Base-by-base conservation (phyloP, 2,329 filamentous ascomycete genomes). In the Salinomyces thailandicus region DNA sequence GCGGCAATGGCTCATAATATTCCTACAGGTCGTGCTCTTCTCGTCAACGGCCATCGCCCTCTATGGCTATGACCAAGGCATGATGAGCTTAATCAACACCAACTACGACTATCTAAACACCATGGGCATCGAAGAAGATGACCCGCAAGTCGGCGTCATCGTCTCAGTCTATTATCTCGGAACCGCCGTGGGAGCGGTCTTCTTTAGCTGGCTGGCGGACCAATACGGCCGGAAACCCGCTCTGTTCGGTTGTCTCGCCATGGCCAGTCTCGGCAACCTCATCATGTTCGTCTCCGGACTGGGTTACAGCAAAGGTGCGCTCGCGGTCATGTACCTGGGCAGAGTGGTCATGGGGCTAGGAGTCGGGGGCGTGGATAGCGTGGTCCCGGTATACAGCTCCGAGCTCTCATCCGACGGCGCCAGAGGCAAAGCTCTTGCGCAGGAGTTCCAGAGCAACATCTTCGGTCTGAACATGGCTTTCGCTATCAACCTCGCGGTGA, bases 361-460 rank as follows among this genome's bases (percentile, higher is more conserved):
- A 2, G 69, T 76, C 1, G 74, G 75, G 15, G 74, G 75, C 1
- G 71, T 78, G 22, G 74, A 79, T 49, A 63, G 66, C 12, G 71
- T 76, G 0, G 75, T 78, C 16, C 74, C 75, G 0, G 69, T 75
- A 1, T 78, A 78, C 55, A 70, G 63, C 38, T 66, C 66, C 11
- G 74, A 78, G 48, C 59, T 78, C 19, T 63, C 66, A 2, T 66
- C 66, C n/a, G 73, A 77, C 47, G 68, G 68, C 33, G 64, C 69
- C 2, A 59, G 74, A 30, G 74, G 75, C 5, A 69, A 68, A 45
- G 72, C 74, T 1, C 53, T 79, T 29, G 73, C 73, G 1, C 71
- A 79, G 48, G 73, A 78, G 46, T 79, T 79, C 47, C 74, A 78
- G 51, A 70, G 68, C 53, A 79, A 79, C 45, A 77, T 79, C 43